phyloP scores from a whole-genome alignment of 257 asterid species.

The Voacanga thouarsii region DNA sequence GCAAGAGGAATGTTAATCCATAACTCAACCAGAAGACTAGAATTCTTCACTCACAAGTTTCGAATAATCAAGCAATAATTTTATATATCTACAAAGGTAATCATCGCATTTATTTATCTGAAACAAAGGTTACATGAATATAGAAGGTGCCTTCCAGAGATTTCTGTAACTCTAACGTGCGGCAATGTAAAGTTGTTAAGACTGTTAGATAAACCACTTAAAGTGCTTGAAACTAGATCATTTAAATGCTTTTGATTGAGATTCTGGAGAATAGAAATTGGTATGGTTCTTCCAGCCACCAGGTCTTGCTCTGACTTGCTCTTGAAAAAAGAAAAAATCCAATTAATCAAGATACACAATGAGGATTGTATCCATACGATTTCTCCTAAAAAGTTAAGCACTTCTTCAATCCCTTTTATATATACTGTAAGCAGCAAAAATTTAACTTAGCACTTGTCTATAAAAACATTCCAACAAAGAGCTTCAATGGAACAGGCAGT shows the following conservation, averaged over 20 bases:
- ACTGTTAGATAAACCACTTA: neutral
- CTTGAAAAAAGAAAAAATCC: no score
- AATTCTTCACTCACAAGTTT: neutral
- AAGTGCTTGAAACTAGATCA: neutral
- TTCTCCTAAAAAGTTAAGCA: no score
- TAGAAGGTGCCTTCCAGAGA: neutral
- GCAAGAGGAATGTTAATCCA: conserved; percentile 14
- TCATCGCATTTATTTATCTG: neutral
- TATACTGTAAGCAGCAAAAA: no score
- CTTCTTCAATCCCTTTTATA: no score
- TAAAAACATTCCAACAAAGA: neutral
- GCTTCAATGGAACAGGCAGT: neutral
- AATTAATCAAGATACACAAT: no score
- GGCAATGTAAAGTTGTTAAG: neutral
- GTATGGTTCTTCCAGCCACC: no score
- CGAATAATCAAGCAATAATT: no score
- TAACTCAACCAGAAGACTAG: neutral
- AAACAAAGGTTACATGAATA: neutral
- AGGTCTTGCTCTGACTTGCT: no score
- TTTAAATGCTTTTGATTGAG: neutral
- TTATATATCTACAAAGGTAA: neutral
- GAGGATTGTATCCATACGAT: no score
- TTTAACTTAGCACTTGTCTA: no score
- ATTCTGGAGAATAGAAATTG: no score
- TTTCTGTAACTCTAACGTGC: neutral